Percentiles rank a stretch among this genome's conserved stretches.
Evolutionary conservation across 768 basidiomycete genomes (phyloP).

Genomic region (Pleurotus djamor): DNA sequence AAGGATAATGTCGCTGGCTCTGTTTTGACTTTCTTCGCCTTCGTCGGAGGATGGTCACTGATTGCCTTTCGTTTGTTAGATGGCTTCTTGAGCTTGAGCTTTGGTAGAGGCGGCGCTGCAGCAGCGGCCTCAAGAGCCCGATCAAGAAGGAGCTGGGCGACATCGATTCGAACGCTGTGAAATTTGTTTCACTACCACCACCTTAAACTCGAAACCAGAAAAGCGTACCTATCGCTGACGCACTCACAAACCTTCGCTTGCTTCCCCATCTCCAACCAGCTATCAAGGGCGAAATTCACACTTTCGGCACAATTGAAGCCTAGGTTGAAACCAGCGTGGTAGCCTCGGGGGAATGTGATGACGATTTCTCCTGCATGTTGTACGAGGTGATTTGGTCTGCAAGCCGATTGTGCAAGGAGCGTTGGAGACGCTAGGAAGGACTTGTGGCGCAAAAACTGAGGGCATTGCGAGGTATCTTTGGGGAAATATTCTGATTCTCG

Average conservation of each 20-base stretch:
- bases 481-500: constrained; percentile 77
- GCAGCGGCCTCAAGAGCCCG: constrained; percentile 46
- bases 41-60: constrained; percentile 25
- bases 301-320: constrained; percentile 97
- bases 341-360: constrained; percentile 92
- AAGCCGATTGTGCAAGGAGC: constrained; percentile 74
- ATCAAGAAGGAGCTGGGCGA: constrained; percentile 79
- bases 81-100: constrained; percentile 27
- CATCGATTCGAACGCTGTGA: constrained; percentile 86
- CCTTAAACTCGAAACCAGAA: not conserved
- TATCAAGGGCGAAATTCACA: constrained; percentile 94
- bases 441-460: constrained; percentile 96
- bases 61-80: constrained; percentile 33
- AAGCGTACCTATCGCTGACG: constrained; percentile 65
- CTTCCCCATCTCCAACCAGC: constrained; percentile 88
- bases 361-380: constrained; percentile 97
- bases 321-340: constrained; percentile 96
- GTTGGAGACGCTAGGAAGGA: constrained; percentile 91
- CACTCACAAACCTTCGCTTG: constrained; percentile 77
- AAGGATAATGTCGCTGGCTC: constrained; percentile 28
- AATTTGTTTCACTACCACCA: not conserved
- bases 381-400: constrained; percentile 81
- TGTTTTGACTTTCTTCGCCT: constrained; percentile 47
- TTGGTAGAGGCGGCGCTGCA: constrained; percentile 10
- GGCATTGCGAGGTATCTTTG: constrained; percentile 78